Conservation (phyloP, 768 basidiomycete species). For the Amanita pallidorosea region DNA sequence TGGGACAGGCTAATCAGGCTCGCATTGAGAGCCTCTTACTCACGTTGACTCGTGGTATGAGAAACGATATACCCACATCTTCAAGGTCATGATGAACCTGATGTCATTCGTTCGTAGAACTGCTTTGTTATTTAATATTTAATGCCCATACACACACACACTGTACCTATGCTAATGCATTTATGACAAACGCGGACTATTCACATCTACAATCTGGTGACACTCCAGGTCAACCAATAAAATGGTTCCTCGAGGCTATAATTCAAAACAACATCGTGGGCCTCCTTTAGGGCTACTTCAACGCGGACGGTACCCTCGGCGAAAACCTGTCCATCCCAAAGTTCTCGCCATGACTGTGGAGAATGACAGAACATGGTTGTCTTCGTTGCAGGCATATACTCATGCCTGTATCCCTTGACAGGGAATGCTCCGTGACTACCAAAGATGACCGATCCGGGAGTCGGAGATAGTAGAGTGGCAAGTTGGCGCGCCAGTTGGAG, state of each 20-base stretch:
- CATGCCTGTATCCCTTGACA: slow-evolving; percentile 18
- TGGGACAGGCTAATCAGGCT: slow-evolving; percentile 54
- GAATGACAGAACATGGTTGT: slow-evolving; percentile 26
- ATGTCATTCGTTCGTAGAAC: background rate
- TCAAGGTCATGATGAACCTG: background rate
- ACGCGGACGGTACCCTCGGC: slow-evolving; percentile 15
- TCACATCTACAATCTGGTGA: slow-evolving; percentile 7
- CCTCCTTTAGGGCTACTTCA: slow-evolving; percentile 12
- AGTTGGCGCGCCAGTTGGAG: slow-evolving; percentile 18
- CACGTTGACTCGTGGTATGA: slow-evolving; percentile 57
- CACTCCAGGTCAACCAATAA: slow-evolving; percentile 11
- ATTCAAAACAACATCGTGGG: background rate
- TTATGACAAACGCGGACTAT: background rate
- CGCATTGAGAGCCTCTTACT: slow-evolving; percentile 67
- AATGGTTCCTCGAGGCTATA: background rate
- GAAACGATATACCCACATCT: slow-evolving; percentile 26
- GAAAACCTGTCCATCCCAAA: slow-evolving; percentile 27
- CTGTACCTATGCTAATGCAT: background rate
- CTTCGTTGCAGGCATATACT: slow-evolving; percentile 1
- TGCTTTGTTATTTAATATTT: background rate
- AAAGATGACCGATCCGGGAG: slow-evolving; percentile 23
- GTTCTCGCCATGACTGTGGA: slow-evolving; percentile 21
- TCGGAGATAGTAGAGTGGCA: slow-evolving; percentile 21
- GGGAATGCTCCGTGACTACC: slow-evolving; percentile 25
- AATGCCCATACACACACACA: background rate